Conservation (phyloP, 352 stramenopile species). For the Thalassiosira hispida region DNA sequence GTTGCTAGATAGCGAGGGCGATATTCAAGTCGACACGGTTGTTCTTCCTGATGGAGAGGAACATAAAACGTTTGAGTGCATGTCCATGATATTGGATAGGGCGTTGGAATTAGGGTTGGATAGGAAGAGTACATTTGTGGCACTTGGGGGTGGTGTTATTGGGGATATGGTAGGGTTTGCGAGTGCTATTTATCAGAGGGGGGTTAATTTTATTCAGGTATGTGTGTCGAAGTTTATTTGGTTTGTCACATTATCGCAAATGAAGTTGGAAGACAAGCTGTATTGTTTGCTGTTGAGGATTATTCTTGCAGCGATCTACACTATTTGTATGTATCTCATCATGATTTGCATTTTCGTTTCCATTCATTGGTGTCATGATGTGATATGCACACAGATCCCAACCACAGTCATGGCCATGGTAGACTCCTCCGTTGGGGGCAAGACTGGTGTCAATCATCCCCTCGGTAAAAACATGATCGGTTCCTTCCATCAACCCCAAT, state of each 20-base stretch:
- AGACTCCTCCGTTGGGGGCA: conserved; percentile 97
- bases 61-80: conserved; percentile 89
- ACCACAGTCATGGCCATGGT: conserved; percentile 99
- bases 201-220: conserved; percentile 89
- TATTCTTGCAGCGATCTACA: no score
- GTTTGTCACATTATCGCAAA: conserved; percentile 13
- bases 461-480: conserved; percentile 96
- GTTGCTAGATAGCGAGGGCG: conserved; percentile 25
- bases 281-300: conserved; percentile 7
- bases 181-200: conserved; percentile 96
- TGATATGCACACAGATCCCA: no score
- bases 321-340: no score
- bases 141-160: conserved; percentile 96
- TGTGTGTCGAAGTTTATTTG: conserved; percentile 3
- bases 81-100: conserved; percentile 88
- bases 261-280: not conserved
- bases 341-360: no score
- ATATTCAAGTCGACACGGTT: conserved; percentile 62
- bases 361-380: no score
- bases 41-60: conserved; percentile 86
- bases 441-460: conserved; percentile 91
- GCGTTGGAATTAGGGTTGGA: conserved; percentile 85
- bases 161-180: conserved; percentile 97
- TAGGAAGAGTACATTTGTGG: conserved; percentile 86
- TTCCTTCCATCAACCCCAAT: conserved; percentile 97